phyloP scores from a whole-genome alignment of 2,329 filamentous ascomycete species.

The Emmonsiellopsis sp. region DNA sequence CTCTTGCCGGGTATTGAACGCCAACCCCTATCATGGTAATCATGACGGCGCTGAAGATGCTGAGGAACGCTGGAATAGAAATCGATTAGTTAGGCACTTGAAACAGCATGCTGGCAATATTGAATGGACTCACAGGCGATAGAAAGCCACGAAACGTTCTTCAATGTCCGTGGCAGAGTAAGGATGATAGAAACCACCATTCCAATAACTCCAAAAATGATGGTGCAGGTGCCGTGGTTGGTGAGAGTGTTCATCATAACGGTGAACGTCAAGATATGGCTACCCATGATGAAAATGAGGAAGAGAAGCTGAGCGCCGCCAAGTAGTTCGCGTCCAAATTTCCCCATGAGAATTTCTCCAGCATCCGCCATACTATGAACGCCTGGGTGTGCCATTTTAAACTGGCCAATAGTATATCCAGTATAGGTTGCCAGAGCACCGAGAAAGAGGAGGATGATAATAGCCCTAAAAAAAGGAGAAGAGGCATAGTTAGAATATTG shows the following conservation, averaged over 20 bases:
- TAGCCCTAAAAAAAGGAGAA: conserved; percentile 25
- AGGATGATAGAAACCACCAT: conserved; percentile 50
- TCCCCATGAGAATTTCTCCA: conserved; percentile 53
- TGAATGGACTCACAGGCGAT: conserved; percentile 40
- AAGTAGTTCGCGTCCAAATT: conserved; percentile 53
- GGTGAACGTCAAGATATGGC: conserved; percentile 62
- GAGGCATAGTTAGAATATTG: background rate
- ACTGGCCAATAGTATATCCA: conserved; percentile 52
- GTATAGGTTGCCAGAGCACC: conserved; percentile 52
- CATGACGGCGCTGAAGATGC: conserved; percentile 54
- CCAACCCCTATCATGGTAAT: conserved; percentile 60
- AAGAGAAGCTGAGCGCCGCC: conserved; percentile 55
- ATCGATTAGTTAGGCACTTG: conserved; percentile 8
- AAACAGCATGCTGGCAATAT: background rate
- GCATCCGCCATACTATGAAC: conserved; percentile 61
- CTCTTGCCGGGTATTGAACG: conserved; percentile 35
- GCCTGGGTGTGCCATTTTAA: conserved; percentile 48
- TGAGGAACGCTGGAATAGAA: conserved; percentile 45
- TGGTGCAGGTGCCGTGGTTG: conserved; percentile 52
- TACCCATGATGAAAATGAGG: conserved; percentile 60
- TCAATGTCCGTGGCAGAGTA: conserved; percentile 54
- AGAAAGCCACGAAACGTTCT: conserved; percentile 54
- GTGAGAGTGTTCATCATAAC: conserved; percentile 61
- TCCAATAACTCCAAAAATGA: conserved; percentile 55
- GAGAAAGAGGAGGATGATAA: conserved; percentile 45